Percentiles rank a stretch among this genome's conserved stretches.
phyloP scores from a whole-genome alignment of 2,329 filamentous ascomycete species.

The Fusarium sp. region DNA sequence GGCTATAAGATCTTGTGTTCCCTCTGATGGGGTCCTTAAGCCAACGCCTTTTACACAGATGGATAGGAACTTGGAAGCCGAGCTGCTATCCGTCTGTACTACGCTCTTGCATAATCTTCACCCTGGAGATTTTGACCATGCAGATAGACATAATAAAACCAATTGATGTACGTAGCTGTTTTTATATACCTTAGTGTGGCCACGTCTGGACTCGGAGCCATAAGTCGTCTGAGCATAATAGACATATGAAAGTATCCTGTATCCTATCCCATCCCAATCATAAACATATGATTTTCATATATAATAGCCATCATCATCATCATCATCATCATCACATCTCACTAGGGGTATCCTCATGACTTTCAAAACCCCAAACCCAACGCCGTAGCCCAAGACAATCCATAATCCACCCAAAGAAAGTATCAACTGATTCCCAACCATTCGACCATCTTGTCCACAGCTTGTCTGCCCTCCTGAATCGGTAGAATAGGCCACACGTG shows the following conservation, averaged over 20 bases:
- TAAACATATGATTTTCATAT: not conserved
- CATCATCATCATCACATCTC: constrained; percentile 1
- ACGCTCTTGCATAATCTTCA: not conserved
- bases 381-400: constrained; percentile 17
- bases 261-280: not conserved
- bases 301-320: constrained; percentile 1
- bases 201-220: not conserved
- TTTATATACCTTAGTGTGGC: not conserved
- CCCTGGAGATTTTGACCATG: no score
- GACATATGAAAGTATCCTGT: not conserved
- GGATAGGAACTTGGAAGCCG: not conserved
- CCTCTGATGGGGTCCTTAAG: not conserved
- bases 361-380: constrained; percentile 9
- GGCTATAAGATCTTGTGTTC: not conserved
- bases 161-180: not conserved
- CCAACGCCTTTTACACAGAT: not conserved
- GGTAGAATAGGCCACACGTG: constrained; percentile 48
- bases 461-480: constrained; percentile 42
- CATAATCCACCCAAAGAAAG: not conserved
- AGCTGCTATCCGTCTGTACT: constrained; percentile 2
- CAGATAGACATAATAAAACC: not conserved
- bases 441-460: constrained; percentile 41
- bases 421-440: constrained; percentile 36
- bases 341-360: constrained; percentile 17
- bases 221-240: not conserved